Percentiles rank a stretch among this genome's conserved stretches.
phyloP scores from a whole-genome alignment of 768 basidiomycete genomes.

The Sutorius australiensis region DNA sequence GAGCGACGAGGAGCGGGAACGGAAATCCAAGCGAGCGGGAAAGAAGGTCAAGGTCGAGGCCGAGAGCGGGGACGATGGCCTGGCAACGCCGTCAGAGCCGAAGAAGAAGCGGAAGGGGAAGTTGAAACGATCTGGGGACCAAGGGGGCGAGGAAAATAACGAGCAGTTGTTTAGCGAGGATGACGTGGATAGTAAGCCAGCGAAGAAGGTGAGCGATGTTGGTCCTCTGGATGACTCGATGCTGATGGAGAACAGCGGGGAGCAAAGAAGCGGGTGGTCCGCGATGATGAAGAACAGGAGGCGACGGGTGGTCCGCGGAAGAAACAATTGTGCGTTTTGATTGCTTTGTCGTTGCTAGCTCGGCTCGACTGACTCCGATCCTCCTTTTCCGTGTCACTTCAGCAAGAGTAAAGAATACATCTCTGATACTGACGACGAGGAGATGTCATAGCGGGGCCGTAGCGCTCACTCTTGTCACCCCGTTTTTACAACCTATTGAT shows the following conservation, averaged over 20 bases:
- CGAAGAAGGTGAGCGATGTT: conserved; percentile 56
- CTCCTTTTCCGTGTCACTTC: conserved; percentile 2
- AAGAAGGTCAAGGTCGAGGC: conserved; percentile 51
- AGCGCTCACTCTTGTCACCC: not conserved
- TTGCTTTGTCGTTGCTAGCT: not conserved
- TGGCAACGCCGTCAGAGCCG: conserved; percentile 38
- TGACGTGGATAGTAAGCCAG: conserved; percentile 53
- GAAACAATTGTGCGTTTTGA: conserved; percentile 66
- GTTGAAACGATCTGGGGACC: conserved; percentile 50
- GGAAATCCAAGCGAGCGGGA: conserved; percentile 51
- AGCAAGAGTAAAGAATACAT: conserved; percentile 90
- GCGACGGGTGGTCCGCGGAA: conserved; percentile 58
- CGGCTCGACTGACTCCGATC: not conserved
- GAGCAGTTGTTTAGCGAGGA: conserved; percentile 69
- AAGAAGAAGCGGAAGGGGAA: conserved; percentile 82
- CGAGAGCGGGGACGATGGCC: conserved; percentile 50
- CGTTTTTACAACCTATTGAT: not conserved
- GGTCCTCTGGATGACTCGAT: not conserved
- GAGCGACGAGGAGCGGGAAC: conserved; percentile 80
- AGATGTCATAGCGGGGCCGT: conserved; percentile 48
- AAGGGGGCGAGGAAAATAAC: conserved; percentile 58
- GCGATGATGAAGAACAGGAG: conserved; percentile 79
- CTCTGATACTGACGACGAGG: conserved; percentile 82
- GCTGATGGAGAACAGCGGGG: conserved; percentile 31
- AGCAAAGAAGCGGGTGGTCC: conserved; percentile 70